Percentiles rank a stretch among this genome's conserved stretches.
phyloP scores from a whole-genome alignment of 2,329 filamentous ascomycete genomes.

The Monilinia vaccinii-corymbosi region DNA sequence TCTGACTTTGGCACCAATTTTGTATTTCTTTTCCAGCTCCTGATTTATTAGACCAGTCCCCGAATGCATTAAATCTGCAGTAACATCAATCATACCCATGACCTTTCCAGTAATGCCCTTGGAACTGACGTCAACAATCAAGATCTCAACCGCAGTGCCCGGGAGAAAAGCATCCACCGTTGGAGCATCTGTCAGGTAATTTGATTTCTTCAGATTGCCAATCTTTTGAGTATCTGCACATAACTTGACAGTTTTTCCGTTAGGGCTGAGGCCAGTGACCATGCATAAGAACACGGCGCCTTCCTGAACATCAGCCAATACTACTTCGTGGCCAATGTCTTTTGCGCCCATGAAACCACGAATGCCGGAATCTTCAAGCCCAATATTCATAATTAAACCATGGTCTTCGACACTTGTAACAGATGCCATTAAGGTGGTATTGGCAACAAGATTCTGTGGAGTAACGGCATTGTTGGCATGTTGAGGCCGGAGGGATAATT shows the following conservation, averaged over 20 bases:
- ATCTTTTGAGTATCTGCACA: slow-evolving; percentile 64
- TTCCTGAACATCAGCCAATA: slow-evolving; percentile 63
- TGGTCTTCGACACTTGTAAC: slow-evolving; percentile 92
- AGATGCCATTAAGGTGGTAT: slow-evolving; percentile 77
- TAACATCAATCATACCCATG: slow-evolving; percentile 84
- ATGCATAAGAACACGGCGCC: slow-evolving; percentile 80
- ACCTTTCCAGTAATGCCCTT: slow-evolving; percentile 82
- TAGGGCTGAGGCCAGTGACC: slow-evolving; percentile 63
- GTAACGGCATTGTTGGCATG: slow-evolving; percentile 69
- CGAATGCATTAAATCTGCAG: slow-evolving; percentile 83
- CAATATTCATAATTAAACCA: slow-evolving; percentile 87
- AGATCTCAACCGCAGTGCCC: slow-evolving; percentile 78
- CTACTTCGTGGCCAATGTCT: slow-evolving; percentile 60
- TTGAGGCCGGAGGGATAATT: slow-evolving; percentile 73
- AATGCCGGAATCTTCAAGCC: slow-evolving; percentile 56
- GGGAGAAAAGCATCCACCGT: slow-evolving; percentile 87
- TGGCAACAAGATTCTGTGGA: slow-evolving; percentile 62
- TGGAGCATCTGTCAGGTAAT: slow-evolving; percentile 64
- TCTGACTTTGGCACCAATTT: slow-evolving; percentile 74
- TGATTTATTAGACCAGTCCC: slow-evolving; percentile 60
- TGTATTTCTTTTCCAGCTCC: slow-evolving; percentile 69
- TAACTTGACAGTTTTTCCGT: slow-evolving; percentile 79
- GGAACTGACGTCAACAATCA: slow-evolving; percentile 66
- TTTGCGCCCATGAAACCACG: slow-evolving; percentile 80
- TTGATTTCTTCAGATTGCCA: slow-evolving; percentile 54